Evolutionary conservation across 1,284 basidiomycete species (phyloP), one percentile per base, ranked within the genome.

Genomic region (Sphaerobolus stellatus): DNA sequence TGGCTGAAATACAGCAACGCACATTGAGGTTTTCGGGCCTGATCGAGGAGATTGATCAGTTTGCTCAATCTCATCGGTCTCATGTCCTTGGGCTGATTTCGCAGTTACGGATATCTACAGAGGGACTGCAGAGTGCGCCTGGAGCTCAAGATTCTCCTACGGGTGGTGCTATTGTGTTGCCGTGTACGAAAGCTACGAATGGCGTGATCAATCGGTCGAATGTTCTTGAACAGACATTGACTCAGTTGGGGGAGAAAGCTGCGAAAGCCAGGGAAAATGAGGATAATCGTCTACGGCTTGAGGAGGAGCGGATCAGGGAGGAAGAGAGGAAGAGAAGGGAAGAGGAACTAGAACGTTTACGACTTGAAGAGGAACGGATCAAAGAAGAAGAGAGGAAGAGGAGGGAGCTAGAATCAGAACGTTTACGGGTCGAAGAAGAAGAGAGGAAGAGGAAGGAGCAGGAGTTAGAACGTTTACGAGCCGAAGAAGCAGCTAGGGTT

Each of bases 61-160:
- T 73, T 41, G 64, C 66, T 31, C 60, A 70, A 14, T 50, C 60
- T 1, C 68, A 75, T 59, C 72, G 74, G 31, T 63, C 68, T 18
- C 65, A 66, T 14, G 71, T 86, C 36, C 67, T 73, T n/a, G 71
- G 72, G 22, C 79, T 77, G 0, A 69, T 86, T 34, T 76, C 79
- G 20, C 69, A 75, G 3, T 72, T 83, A 40, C 81, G 78, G 24
- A 76, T 80, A 41, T 66, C 78, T 5, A 68, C 87, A 20, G 73
- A 73, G 20, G 68, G 66, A 25, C 81, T 90, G 72, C 78, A 83
- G 18, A 61, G 69, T 40, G 58, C 66, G 14, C 71, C 79, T 8
- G 69, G 70, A 40, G 63, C 69, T 2, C 65, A 71, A 28, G 79
- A 82, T 50, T 54, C 69, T 14, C 36, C 55, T 4, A 55, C 49